These are phyloP conservation scores for Trypanosomatidae sp. DNA, from an alignment of 208 protist species.

Conservation along the genomic window DNA sequence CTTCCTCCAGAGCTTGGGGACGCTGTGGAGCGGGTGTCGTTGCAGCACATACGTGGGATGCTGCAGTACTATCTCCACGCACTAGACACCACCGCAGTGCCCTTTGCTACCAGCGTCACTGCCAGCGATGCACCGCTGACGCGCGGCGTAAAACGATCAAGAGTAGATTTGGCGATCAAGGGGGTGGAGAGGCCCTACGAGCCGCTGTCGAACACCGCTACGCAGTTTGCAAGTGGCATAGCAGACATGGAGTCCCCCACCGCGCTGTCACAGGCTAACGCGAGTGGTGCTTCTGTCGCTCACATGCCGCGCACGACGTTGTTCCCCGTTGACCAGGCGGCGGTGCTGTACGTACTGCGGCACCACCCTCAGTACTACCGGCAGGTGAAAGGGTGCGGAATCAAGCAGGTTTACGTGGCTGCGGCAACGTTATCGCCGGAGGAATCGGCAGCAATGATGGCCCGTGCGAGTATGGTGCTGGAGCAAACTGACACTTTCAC, in stretches of 20 bases:
- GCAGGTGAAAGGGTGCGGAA: conserved; percentile 53
- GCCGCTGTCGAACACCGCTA: not conserved
- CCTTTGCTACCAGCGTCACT: not conserved
- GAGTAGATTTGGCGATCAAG: not conserved
- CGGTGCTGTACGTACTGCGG: conserved; percentile 50
- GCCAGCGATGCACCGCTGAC: not conserved
- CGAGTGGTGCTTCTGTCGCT: not conserved
- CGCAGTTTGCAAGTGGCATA: not conserved
- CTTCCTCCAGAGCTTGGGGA: conserved; percentile 34
- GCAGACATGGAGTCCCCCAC: not conserved
- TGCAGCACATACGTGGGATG: conserved; percentile 47
- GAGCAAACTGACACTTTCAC: not conserved
- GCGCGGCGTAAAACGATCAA: not conserved
- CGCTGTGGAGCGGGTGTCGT: conserved; percentile 25
- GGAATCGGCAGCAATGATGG: not conserved
- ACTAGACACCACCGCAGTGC: conserved; percentile 2
- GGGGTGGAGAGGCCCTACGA: not conserved
- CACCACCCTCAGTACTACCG: conserved; percentile 73
- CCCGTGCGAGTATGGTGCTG: not conserved
- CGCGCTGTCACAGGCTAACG: not conserved
- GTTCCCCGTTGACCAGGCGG: conserved; percentile 46
- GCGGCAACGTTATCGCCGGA: not conserved
- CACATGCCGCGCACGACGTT: conserved; percentile 34
- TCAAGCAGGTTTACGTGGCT: conserved; percentile 54
- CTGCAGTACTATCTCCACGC: conserved; percentile 57